Conservation (phyloP, 2,329 filamentous ascomycete genomes). For the Aspergillus sojae region DNA sequence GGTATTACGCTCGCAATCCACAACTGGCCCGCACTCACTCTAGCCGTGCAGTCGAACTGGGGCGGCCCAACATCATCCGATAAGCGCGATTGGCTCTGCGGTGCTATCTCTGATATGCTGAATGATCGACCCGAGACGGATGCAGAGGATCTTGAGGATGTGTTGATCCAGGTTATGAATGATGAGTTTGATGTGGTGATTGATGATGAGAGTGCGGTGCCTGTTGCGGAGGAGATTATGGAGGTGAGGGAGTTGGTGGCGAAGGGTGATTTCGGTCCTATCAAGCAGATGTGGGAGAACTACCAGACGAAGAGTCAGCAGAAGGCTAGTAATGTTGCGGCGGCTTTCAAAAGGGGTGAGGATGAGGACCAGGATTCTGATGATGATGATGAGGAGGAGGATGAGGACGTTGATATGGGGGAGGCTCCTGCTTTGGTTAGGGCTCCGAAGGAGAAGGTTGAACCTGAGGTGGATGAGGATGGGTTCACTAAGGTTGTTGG, state of each 20-base stretch:
- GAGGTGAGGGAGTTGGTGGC: constrained; percentile 65
- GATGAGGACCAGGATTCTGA: constrained; percentile 58
- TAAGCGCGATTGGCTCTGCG: constrained; percentile 96
- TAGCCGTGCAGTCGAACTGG: constrained; percentile 85
- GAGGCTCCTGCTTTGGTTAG: constrained; percentile 67
- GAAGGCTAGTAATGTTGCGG: constrained; percentile 34
- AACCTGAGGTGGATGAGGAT: constrained; percentile 77
- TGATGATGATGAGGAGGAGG: constrained; percentile 57
- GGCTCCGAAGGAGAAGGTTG: constrained; percentile 62
- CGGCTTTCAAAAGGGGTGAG: constrained; percentile 40
- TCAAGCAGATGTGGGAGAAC: constrained; percentile 61
- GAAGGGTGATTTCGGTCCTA: constrained; percentile 66
- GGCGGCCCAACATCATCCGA: constrained; percentile 79
- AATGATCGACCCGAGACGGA: constrained; percentile 64
- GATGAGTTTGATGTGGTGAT: constrained; percentile 95
- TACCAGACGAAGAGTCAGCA: constrained; percentile 43
- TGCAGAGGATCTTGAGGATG: constrained; percentile 76
- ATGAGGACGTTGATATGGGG: constrained; percentile 65
- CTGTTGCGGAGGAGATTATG: constrained; percentile 74
- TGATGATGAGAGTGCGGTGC: constrained; percentile 81
- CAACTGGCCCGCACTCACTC: constrained; percentile 83
- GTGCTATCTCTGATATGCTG: constrained; percentile 81
- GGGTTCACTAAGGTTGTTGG: constrained; percentile 76
- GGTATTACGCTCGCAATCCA: constrained; percentile 82
- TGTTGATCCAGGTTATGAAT: constrained; percentile 85